Conservation (phyloP, 371 early-diverging fungal species). For the Rhizopus delemar region DNA sequence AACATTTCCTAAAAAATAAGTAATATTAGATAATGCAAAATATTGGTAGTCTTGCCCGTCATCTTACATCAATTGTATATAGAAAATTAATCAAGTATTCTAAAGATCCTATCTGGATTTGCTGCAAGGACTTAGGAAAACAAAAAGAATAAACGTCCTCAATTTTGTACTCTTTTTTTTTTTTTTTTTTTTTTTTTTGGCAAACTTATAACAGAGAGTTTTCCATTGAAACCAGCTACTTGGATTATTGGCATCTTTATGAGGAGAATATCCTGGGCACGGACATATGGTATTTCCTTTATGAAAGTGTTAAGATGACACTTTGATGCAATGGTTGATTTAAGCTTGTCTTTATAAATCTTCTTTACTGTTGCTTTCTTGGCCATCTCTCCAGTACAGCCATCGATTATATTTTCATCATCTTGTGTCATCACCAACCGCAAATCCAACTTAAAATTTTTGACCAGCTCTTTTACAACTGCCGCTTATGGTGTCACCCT, state of each 20-base stretch:
- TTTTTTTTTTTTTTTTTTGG: slow-evolving; percentile 15
- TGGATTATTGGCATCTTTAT: slow-evolving; percentile 27
- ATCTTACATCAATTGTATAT: slow-evolving; percentile 20
- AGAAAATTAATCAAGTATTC: slow-evolving; percentile 24
- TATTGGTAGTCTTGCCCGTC: slow-evolving; percentile 17
- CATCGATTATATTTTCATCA: slow-evolving; percentile 16
- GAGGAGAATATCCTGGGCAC: slow-evolving; percentile 21
- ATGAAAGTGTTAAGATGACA: slow-evolving; percentile 26
- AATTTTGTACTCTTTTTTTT: slow-evolving; percentile 19
- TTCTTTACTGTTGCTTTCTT: slow-evolving; percentile 23
- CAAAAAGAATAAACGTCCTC: slow-evolving; percentile 19
- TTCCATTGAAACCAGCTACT: slow-evolving; percentile 21
- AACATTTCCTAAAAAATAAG: slow-evolving; percentile 19
- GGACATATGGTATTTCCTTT: slow-evolving; percentile 18
- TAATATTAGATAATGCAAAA: slow-evolving; percentile 24
- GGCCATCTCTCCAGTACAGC: slow-evolving; percentile 19
- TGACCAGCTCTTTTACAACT: slow-evolving; percentile 20
- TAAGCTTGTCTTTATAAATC: slow-evolving; percentile 24
- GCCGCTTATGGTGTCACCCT: slow-evolving; percentile 18
- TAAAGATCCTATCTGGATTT: slow-evolving; percentile 15
- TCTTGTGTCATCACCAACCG: slow-evolving; percentile 17
- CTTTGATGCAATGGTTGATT: slow-evolving; percentile 19
- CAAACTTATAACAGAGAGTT: slow-evolving; percentile 18
- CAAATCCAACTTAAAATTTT: slow-evolving; percentile 14
- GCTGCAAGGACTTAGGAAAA: slow-evolving; percentile 14